Conservation (phyloP, 768 basidiomycete species). For the Boletus vermiculosoides region DNA sequence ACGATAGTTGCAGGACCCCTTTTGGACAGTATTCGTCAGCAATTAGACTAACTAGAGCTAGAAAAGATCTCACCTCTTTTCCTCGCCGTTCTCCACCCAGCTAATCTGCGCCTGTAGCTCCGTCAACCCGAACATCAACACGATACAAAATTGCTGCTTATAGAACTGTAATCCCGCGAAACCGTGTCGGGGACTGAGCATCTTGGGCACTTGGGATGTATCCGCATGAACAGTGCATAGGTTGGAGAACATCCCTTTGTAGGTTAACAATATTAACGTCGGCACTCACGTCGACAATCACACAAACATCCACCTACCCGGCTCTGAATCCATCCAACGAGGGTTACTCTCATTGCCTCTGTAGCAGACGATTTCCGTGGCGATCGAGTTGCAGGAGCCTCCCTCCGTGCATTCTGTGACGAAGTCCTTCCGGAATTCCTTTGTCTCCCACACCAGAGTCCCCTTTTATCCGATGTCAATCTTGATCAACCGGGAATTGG, state of each 20-base stretch:
- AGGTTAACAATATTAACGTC: not conserved
- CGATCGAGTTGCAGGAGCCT: constrained; percentile 25
- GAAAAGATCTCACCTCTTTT: constrained; percentile 18
- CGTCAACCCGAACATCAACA: constrained; percentile 43
- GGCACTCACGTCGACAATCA: not conserved
- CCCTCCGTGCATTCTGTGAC: constrained; percentile 31
- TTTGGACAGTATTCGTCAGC: constrained; percentile 1
- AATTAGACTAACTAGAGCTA: not conserved
- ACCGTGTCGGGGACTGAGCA: constrained; percentile 28
- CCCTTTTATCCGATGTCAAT: constrained; percentile 18
- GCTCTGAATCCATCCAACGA: constrained; percentile 32
- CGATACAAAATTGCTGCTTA: constrained; percentile 36
- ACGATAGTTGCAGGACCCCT: constrained; percentile 32
- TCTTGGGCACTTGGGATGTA: constrained; percentile 28
- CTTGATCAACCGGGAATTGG: not conserved
- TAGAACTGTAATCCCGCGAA: constrained; percentile 31
- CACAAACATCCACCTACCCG: constrained; percentile 14
- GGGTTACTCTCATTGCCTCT: constrained; percentile 23
- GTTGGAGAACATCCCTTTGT: constrained; percentile 28
- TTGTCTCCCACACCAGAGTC: constrained; percentile 28
- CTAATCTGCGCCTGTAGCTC: constrained; percentile 45
- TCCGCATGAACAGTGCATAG: constrained; percentile 24
- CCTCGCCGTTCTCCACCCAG: constrained; percentile 40
- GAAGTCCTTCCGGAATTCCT: constrained; percentile 32
- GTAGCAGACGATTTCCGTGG: constrained; percentile 33